Percentiles rank a stretch among this genome's conserved stretches.
These are phyloP conservation scores for Fonsecaea pugnacius DNA, from an alignment of 2,329 filamentous ascomycete genomes.

Conservation along the genomic window DNA sequence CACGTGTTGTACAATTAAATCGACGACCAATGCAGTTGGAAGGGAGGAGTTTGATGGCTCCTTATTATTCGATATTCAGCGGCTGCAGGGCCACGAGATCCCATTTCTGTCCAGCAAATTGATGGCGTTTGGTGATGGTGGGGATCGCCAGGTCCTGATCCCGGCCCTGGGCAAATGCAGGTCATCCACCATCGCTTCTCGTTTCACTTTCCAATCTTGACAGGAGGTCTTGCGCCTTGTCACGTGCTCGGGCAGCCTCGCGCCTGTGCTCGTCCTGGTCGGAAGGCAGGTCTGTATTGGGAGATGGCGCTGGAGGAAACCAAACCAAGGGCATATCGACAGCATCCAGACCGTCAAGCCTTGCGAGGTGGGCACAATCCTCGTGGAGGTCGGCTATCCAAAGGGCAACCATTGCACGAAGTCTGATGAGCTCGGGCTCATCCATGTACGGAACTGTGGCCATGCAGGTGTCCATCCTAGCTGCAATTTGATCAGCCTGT, in stretches of 20 bases:
- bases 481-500: slow-evolving; percentile 66
- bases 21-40: slow-evolving; percentile 4
- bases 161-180: slow-evolving; percentile 13
- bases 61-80: neutral
- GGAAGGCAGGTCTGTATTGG: neutral
- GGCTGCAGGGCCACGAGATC: slow-evolving; percentile 11
- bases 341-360: neutral
- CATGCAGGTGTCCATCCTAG: slow-evolving; percentile 72
- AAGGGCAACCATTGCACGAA: slow-evolving; percentile 74
- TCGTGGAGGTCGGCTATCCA: slow-evolving; percentile 71
- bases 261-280: slow-evolving; percentile 12
- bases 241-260: slow-evolving; percentile 29
- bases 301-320: neutral
- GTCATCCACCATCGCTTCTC: slow-evolving; percentile 18
- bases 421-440: slow-evolving; percentile 66
- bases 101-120: neutral
- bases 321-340: neutral
- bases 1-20: slow-evolving; percentile 21
- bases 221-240: slow-evolving; percentile 20
- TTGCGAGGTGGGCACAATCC: slow-evolving; percentile 3
- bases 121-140: neutral
- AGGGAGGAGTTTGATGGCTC: neutral
- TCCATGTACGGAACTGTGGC: slow-evolving; percentile 71
- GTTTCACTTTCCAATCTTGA: slow-evolving; percentile 21
- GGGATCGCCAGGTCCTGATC: slow-evolving; percentile 1